These are phyloP conservation scores for Coniosporium tulheliwenetii DNA, from an alignment of 2,329 filamentous ascomycete genomes.

Conservation along the genomic window DNA sequence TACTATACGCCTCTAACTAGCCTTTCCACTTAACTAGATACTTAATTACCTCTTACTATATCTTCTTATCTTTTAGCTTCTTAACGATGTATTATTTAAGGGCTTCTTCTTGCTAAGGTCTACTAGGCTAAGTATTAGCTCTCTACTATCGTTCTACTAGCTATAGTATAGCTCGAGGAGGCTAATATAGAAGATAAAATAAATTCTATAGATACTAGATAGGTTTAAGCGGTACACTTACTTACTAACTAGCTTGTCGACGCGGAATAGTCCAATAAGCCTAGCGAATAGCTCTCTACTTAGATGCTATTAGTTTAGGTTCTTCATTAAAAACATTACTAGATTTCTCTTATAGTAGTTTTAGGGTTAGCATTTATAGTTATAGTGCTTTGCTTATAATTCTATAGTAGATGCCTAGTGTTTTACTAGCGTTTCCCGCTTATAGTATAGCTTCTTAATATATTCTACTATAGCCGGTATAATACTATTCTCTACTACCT, in stretches of 20 bases:
- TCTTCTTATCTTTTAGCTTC: too few species aligned
- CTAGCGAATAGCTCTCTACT: background rate
- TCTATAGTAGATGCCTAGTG: background rate
- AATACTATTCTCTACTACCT: background rate
- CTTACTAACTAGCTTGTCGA: background rate
- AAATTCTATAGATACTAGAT: background rate
- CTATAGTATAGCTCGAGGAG: background rate
- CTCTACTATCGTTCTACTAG: background rate
- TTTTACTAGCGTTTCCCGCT: too few species aligned
- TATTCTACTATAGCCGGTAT: background rate
- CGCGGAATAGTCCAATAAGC: background rate
- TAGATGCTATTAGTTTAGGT: background rate
- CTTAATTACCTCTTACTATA: too few species aligned
- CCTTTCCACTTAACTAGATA: too few species aligned
- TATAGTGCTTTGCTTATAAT: constrained; percentile 1
- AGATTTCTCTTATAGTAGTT: background rate
- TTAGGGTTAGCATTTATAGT: constrained; percentile 1
- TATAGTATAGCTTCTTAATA: background rate
- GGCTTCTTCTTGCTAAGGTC: background rate
- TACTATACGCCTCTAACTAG: too few species aligned
- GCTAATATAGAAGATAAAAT: background rate
- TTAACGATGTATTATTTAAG: too few species aligned
- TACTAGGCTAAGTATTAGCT: background rate
- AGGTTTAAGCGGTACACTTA: background rate
- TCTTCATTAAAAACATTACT: background rate